Evolutionary conservation across 1,284 basidiomycete species (phyloP), one percentile per base, ranked within the genome.

Genomic region (Coniophora puteana): DNA sequence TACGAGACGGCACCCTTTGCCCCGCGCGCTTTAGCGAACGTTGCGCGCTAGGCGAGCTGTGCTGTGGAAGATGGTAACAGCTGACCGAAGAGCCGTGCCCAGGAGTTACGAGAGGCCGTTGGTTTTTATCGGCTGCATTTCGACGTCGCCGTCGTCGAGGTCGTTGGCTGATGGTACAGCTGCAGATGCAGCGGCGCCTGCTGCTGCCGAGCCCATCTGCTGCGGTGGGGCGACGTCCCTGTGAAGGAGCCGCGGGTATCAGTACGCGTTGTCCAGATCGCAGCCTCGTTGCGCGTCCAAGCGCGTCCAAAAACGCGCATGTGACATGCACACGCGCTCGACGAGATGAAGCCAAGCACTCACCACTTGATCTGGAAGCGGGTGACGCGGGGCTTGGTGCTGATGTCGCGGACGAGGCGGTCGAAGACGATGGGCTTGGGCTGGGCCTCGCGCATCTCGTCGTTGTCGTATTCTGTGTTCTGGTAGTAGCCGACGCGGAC

Each of bases 401-500:
- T 93, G 55, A 98, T 83, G 58, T 95, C 92, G 52, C 95, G 76
- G 50, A 88, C 77, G 21, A 99, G 68, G 42, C 82, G 72, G 30
- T 93, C 86, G 58, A 92, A 89, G 52, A 78, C 66, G 39, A 92
- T 88, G 38, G 74, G 72, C 25, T 67, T 55, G 8, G 88, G 89
- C 12, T 84, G 84, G 13, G 70, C 76, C 55, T 81, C 76, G 58
- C 81, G 87, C 78, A 93, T 82, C 66, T 91, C 90, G 48, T 94
- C 89, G 50, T 88, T 88, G 62, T 97, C 93, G 62, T 98, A 98
- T 61, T 97, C 94, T 36, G 94, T 98, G 62, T 98, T 96, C 65
- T 99, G 96, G 63, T 99, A 99, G 67, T 99, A 99, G 5, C 96
- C 95, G 16, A 99, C 94, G 29, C 95, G 82, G 27, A 99, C 95